Conservation (phyloP, 768 basidiomycete species). For the Leccinum subgranulosum region DNA sequence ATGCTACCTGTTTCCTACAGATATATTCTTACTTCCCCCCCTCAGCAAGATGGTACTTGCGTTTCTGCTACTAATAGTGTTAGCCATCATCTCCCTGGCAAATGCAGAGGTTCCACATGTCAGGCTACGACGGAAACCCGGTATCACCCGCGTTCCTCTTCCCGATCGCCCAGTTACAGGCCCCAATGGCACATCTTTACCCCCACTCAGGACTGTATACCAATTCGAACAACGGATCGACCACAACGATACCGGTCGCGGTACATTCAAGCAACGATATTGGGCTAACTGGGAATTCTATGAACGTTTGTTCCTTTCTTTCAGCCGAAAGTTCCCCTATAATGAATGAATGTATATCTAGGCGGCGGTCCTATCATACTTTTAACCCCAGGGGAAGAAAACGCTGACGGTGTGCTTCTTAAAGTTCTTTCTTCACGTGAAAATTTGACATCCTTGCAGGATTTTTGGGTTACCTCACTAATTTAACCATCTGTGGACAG, state of each 20-base stretch:
- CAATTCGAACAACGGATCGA: conserved; percentile 37
- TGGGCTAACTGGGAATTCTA: conserved; percentile 72
- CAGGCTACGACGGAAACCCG: conserved; percentile 19
- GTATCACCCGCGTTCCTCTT: conserved; percentile 13
- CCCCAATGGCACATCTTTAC: conserved; percentile 24
- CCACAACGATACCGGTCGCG: conserved; percentile 53
- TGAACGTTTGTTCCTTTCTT: conserved; percentile 35
- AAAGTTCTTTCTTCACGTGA: neutral
- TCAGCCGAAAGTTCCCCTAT: neutral
- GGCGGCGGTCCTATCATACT: conserved; percentile 28
- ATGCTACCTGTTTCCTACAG: neutral
- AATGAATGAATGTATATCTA: neutral
- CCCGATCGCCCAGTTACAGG: conserved; percentile 9
- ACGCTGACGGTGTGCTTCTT: conserved; percentile 39
- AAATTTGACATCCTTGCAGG: conserved; percentile 7
- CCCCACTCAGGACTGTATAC: conserved; percentile 27
- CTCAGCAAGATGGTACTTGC: conserved; percentile 11
- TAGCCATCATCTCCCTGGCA: conserved; percentile 11
- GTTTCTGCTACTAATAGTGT: conserved; percentile 3
- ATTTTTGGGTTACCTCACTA: conserved; percentile 56
- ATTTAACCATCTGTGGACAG: conserved; percentile 57
- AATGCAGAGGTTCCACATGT: conserved; percentile 20
- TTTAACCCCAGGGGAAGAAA: conserved; percentile 60
- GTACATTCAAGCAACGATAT: conserved; percentile 76
- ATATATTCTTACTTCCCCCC: neutral